Percentiles rank a stretch among this genome's conserved stretches.
phyloP scores from a whole-genome alignment of 2,329 filamentous ascomycete genomes.

The Exophiala aquamarina region DNA sequence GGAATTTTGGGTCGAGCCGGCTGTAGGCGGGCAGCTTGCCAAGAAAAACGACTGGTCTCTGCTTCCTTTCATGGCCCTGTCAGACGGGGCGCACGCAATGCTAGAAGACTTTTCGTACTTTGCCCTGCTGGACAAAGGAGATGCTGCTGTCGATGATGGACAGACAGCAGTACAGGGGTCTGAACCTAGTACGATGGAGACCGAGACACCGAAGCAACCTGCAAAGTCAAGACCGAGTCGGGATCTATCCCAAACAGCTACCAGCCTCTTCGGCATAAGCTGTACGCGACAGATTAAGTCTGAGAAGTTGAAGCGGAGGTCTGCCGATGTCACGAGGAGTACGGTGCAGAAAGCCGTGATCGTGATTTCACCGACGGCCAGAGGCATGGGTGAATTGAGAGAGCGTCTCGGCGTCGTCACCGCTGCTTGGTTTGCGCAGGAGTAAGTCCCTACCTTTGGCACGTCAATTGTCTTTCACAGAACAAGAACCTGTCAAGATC shows the following conservation, averaged over 20 bases:
- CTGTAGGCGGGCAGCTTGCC: slow-evolving; percentile 77
- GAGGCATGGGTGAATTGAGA: slow-evolving; percentile 84
- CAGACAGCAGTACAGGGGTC: too few species aligned
- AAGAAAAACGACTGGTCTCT: slow-evolving; percentile 84
- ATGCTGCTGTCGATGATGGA: slow-evolving; percentile 1
- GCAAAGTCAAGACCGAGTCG: too few species aligned
- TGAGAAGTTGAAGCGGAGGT: slow-evolving; percentile 71
- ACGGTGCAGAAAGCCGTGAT: slow-evolving; percentile 98
- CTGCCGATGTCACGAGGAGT: slow-evolving; percentile 89
- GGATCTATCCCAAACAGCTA: slow-evolving; percentile 43
- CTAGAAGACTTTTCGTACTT: slow-evolving; percentile 99
- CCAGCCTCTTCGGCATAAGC: slow-evolving; percentile 91
- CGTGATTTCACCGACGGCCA: slow-evolving; percentile 86
- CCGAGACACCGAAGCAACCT: not conserved
- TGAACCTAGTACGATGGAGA: not conserved
- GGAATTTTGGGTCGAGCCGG: slow-evolving; percentile 80
- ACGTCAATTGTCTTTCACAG: too few species aligned
- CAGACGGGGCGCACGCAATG: slow-evolving; percentile 91
- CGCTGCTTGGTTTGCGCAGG: slow-evolving; percentile 93
- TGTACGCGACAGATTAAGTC: slow-evolving; percentile 91
- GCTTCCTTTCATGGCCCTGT: slow-evolving; percentile 94
- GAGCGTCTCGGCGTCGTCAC: slow-evolving; percentile 89
- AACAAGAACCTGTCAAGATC: too few species aligned
- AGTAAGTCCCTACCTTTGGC: slow-evolving; percentile 46
- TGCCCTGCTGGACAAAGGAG: slow-evolving; percentile 65